Evolutionary conservation across 75 land plant species (phyloP), one percentile per base, ranked within the genome.

Genomic region (Gnetum montanum): DNA sequence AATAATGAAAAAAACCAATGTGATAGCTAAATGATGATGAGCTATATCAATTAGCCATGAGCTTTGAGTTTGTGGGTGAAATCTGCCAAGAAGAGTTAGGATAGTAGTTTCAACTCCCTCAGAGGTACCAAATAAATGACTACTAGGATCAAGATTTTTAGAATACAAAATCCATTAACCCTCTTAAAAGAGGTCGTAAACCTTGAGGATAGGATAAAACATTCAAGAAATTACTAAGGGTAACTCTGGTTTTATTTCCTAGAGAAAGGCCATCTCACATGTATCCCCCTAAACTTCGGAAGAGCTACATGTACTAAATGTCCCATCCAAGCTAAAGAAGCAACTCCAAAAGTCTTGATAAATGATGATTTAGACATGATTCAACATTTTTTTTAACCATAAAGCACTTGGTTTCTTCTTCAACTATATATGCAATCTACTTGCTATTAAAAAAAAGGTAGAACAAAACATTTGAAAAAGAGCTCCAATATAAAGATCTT

Each of bases 401-500:
- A n/a, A n/a, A n/a, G n/a, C n/a, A 0, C 0, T 57, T 36, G 41
- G 41, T 36, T 57, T 57, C 12, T 44, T 37, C 29, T 45, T 33
- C 13, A 50, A 7, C 34, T 61, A 4, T 46, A 61, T 0, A 45
- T 61, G 53, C 15, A 61, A 48, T 8, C 33, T 15, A 47, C 63
- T 22, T 22, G 0, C 35, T 47, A 33, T 18, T 34, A 49, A 29
- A 47, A 33, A 49, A 0, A 59, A 30, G 15, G 35, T 4, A 46
- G 2, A 46, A 49, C 47, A 1, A 36, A 28, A 34, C 49, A 61
- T 51, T 11, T 35, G 25, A 27, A 61, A 48, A 61, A 34, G 0
- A 46, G 63, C 52, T 47, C 29, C 63, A n/a, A 7, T 49, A 46
- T 47, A 61, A 31, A 61, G 53, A 61, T 61, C 63, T 61, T 48